phyloP scores from a whole-genome alignment of 805 yeast genomes.

The Lipomyces spencermartinsiae region DNA sequence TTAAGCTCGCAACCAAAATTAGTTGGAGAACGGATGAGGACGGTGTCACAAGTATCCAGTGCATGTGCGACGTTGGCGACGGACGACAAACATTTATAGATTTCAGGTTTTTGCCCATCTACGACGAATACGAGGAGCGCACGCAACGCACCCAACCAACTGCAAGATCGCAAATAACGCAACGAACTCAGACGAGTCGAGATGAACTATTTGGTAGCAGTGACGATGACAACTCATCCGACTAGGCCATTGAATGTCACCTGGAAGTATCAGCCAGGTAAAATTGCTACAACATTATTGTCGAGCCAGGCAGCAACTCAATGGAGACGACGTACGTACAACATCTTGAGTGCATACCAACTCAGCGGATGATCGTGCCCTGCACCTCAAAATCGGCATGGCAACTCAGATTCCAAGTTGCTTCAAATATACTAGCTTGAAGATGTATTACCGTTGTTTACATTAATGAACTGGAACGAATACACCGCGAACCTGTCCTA shows the following conservation, averaged over 20 bases:
- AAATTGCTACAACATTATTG: no score
- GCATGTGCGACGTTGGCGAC: conserved; percentile 41
- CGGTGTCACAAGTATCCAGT: conserved; percentile 39
- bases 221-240: neutral
- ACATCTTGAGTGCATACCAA: neutral
- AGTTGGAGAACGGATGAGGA: conserved; percentile 34
- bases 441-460: neutral
- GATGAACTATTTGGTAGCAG: neutral
- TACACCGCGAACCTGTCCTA: neutral
- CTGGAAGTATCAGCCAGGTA: neutral
- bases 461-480: neutral
- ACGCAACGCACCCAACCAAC: neutral
- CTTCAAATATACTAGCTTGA: no score
- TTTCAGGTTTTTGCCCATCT: conserved; percentile 38
- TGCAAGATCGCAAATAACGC: conserved; percentile 6
- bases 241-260: neutral
- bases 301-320: no score
- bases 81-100: conserved; percentile 38
- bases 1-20: conserved; percentile 36
- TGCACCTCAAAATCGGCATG: neutral
- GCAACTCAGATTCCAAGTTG: neutral
- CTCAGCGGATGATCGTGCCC: neutral
- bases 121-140: conserved; percentile 16
- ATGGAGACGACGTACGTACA: no score
- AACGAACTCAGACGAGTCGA: neutral